Evolutionary conservation across 1,284 basidiomycete species (phyloP), one percentile per base, ranked within the genome.

Genomic region (Boletus semigastroideus): DNA sequence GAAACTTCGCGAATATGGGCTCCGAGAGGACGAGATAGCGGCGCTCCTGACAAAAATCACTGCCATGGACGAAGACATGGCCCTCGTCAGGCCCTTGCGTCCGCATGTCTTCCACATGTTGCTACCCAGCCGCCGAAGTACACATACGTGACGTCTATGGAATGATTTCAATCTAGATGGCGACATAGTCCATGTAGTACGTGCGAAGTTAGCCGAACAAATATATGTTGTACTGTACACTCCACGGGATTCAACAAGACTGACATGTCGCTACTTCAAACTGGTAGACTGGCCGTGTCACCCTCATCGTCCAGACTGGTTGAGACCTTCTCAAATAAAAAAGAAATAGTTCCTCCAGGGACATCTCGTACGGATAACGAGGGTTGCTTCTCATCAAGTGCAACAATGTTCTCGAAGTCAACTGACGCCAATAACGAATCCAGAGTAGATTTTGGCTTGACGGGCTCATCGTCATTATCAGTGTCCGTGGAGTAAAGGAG

Each of bases 281-380:
- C 25, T 33, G 28, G 17, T 41, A 7, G 25, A 25, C 25, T 25
- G 25, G 25, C 44, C 17, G 2, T 20, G 27, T 55, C 43, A 5
- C 37, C 53, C 22, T 13, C 48, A 10, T 52, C 31, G 19, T 55
- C 54, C 30, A 57, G 27, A 25, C 27, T 52, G 4, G 48, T 57
- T 20, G 69, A 75, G 20, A 71, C 74, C 60, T 75, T 84, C 64
- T 88, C 84, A 57, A 90, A 90, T 10, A 90, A 60, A 61, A 86
- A 90, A 10, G 84, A 85, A 16, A 90, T 66, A 1, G 82, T 81
- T 1, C 87, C 87, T 5, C 83, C 84, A 1, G 84, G 80, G 28
- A 86, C 72, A 50, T 80, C 75, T 28, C 69, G 68, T 16, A 77
- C 69, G 2, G 68, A 65, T 19, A 70, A 57, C 17, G 56, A 56